Conservation (phyloP, 1,139 yeast genomes). For the Yamadazyma atmosphaerica region DNA sequence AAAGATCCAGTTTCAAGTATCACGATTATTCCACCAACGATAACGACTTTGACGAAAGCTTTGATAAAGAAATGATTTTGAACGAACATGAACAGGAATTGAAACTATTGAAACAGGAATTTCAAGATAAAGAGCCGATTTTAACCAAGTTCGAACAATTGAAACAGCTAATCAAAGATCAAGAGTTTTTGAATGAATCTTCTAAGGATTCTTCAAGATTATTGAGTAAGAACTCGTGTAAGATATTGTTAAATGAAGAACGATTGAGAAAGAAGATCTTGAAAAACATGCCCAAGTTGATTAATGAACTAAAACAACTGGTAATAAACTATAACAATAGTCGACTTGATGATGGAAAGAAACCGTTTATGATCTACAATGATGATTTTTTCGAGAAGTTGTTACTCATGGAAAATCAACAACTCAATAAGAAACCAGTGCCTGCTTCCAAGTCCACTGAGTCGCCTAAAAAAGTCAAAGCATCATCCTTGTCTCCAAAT, state of each 20-base stretch:
- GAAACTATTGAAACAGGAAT: slow-evolving; percentile 47
- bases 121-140: slow-evolving; percentile 54
- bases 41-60: slow-evolving; percentile 33
- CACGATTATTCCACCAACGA: slow-evolving; percentile 27
- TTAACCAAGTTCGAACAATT: slow-evolving; percentile 56
- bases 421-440: slow-evolving; percentile 13
- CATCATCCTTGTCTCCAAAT: neutral
- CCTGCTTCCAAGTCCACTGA: slow-evolving; percentile 3
- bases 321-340: slow-evolving; percentile 47
- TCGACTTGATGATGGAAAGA: slow-evolving; percentile 28
- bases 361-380: slow-evolving; percentile 46
- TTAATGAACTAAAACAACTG: slow-evolving; percentile 50
- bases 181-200: slow-evolving; percentile 61
- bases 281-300: slow-evolving; percentile 64
- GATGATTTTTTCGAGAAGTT: slow-evolving; percentile 48
- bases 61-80: slow-evolving; percentile 55
- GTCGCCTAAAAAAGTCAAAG: slow-evolving; percentile 5
- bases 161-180: slow-evolving; percentile 58
- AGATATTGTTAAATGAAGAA: slow-evolving; percentile 78
- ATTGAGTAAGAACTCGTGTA: slow-evolving; percentile 74
- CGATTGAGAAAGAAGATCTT: slow-evolving; percentile 66
- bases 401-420: slow-evolving; percentile 42
- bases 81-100: slow-evolving; percentile 66
- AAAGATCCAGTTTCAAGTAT: slow-evolving; percentile 38
- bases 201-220: slow-evolving; percentile 81